phyloP scores from a whole-genome alignment of 179 eudicot genomes.

The Beta lomatogona region DNA sequence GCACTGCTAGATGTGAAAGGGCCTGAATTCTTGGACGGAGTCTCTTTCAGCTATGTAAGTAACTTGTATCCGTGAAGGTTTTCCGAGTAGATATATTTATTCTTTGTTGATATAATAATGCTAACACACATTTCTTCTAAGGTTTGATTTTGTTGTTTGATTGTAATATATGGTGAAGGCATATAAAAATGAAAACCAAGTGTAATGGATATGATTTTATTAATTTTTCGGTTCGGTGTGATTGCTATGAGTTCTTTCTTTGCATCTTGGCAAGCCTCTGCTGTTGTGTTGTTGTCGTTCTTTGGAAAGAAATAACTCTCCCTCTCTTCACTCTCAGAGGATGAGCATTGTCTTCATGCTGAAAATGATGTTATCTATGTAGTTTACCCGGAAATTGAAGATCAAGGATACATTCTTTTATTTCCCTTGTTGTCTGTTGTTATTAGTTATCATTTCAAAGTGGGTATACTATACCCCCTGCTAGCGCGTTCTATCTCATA shows the following conservation, averaged over 20 bases:
- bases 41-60: constrained; percentile 21
- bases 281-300: not conserved
- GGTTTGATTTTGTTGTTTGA: constrained; percentile 9
- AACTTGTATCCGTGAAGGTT: constrained; percentile 23
- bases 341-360: not conserved
- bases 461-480: no score
- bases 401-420: not conserved
- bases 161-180: constrained; percentile 12
- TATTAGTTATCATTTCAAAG: no score
- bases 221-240: not conserved
- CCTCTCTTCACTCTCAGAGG: not conserved
- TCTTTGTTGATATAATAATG: constrained; percentile 6
- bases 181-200: not conserved
- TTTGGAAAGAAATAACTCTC: not conserved
- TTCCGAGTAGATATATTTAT: constrained; percentile 4
- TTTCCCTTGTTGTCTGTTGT: no score
- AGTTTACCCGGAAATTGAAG: not conserved
- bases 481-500: no score
- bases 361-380: not conserved
- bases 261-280: not conserved
- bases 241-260: not conserved
- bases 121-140: not conserved
- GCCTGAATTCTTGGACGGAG: constrained; percentile 3
- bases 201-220: not conserved
- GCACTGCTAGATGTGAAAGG: constrained; percentile 17